Percentiles rank a stretch among this genome's conserved stretches.
phyloP scores from a whole-genome alignment of 2,329 filamentous ascomycete genomes.

The Fusarium hainanense region DNA sequence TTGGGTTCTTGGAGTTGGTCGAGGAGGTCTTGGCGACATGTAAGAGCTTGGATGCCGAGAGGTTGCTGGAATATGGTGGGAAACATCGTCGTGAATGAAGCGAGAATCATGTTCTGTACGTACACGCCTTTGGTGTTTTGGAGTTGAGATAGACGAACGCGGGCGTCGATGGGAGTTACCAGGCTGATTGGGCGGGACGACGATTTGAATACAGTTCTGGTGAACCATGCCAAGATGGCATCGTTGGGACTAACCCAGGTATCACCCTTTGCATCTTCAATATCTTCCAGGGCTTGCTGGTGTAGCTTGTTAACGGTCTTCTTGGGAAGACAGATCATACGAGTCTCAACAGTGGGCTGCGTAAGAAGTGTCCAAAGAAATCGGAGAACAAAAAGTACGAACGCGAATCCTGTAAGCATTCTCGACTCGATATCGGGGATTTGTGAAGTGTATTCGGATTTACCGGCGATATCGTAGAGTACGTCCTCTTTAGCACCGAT shows the following conservation, averaged over 20 bases:
- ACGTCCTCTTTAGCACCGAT: not conserved
- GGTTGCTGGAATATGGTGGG: rapidly evolving
- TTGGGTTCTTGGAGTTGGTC: not conserved
- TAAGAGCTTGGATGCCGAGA: not conserved
- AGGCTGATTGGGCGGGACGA: not conserved
- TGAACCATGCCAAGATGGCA: not conserved
- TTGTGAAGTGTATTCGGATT: rapidly evolving
- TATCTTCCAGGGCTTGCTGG: not conserved
- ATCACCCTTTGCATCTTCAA: rapidly evolving
- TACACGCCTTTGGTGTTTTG: rapidly evolving
- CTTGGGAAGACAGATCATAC: not conserved
- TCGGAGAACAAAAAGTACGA: not conserved
- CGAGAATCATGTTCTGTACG: not conserved
- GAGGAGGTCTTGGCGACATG: not conserved
- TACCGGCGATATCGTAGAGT: not conserved
- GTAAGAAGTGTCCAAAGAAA: not conserved
- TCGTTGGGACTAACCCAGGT: slow-evolving; percentile 4
- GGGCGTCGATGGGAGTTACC: not conserved
- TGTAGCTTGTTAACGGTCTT: not conserved
- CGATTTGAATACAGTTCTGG: rapidly evolving
- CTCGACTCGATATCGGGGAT: not conserved
- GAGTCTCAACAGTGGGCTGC: not conserved
- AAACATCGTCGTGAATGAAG: rapidly evolving
- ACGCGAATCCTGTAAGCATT: not conserved
- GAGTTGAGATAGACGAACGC: not conserved